Base-by-base conservation (phyloP, 1,284 basidiomycete genomes). In the Ustilago bromivora region DNA sequence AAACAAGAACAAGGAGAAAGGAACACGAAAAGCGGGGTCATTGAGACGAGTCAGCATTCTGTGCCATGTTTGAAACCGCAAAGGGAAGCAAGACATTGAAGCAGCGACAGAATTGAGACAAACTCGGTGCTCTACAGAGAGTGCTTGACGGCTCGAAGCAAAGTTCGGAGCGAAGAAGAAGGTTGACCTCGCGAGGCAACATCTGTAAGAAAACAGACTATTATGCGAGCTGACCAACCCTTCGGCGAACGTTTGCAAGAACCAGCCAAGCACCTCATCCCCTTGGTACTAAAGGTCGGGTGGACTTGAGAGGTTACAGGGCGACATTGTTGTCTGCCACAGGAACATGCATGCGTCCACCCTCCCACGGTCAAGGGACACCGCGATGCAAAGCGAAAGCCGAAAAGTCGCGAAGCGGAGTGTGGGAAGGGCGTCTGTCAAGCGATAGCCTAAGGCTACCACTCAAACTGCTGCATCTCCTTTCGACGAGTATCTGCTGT, bases 11-110 rank as follows among this genome's bases (percentile, higher is more conserved):
- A 19, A 55, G 23, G 35, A 38, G 36, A 51, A 49, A 55, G 15
- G 28, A 8, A 35, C 58, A 38, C 61, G 47, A 71, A 56, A 49
- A 51, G 61, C 41, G 72, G 76, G 82, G 73, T 84, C 83, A 84
- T 84, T 81, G 83, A 83, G 83, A 82, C 83, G 83, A 83, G 82
- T 80, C 81, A 82, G 81, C 62, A 69, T 71, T 66, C 71, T 78
- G 71, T 71, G 75, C 71, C 63, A 70, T 72, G 70, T 61, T 47
- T 69, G 63, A 64, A 63, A 68, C 69, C 63, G 23, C 70, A 40
- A 49, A 70, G 66, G 70, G 61, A 58, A 77, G 60, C 66, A 69
- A 51, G 61, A 70, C 75, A 73, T 61, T 67, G 65, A 35, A 60
- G 54, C 54, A 53, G 71, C 70, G 63, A 61, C 49, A 43, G 61